These are phyloP conservation scores for Hypoxylon sp. DNA, from an alignment of 2,329 filamentous ascomycete genomes.

Conservation along the genomic window DNA sequence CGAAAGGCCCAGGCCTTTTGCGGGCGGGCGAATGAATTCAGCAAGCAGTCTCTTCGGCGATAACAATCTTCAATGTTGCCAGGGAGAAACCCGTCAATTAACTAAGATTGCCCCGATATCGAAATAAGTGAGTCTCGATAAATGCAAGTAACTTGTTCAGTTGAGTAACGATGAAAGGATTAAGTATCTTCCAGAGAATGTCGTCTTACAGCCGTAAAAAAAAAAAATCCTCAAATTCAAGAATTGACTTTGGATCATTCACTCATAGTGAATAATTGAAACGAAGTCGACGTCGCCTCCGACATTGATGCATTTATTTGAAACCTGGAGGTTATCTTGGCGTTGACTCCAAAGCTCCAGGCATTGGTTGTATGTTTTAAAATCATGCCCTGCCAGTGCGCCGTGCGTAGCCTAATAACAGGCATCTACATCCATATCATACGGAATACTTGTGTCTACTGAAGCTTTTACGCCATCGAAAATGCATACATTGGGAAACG, in stretches of 20 bases:
- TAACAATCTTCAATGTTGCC: neutral
- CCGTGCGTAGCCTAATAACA: conserved; percentile 3
- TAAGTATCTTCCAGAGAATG: neutral
- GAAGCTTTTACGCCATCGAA: neutral
- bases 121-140: neutral
- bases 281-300: conserved; percentile 26
- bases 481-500: neutral
- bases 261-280: conserved; percentile 21
- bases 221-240: conserved; percentile 9
- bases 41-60: neutral
- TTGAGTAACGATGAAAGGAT: neutral
- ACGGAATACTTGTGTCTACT: too few relatives aligned
- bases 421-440: too few relatives aligned
- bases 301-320: conserved; percentile 36
- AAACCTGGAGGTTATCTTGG: conserved; percentile 44
- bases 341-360: conserved; percentile 10
- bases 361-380: conserved; percentile 6
- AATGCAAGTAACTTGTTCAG: neutral
- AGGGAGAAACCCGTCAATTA: neutral
- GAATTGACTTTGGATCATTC: neutral
- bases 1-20: neutral
- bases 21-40: neutral
- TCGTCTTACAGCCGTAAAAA: conserved; percentile 15
- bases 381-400: neutral
- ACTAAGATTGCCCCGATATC: neutral